Conservation (phyloP, 805 yeast genomes). For the Blastobotrys chiropterorum region DNA sequence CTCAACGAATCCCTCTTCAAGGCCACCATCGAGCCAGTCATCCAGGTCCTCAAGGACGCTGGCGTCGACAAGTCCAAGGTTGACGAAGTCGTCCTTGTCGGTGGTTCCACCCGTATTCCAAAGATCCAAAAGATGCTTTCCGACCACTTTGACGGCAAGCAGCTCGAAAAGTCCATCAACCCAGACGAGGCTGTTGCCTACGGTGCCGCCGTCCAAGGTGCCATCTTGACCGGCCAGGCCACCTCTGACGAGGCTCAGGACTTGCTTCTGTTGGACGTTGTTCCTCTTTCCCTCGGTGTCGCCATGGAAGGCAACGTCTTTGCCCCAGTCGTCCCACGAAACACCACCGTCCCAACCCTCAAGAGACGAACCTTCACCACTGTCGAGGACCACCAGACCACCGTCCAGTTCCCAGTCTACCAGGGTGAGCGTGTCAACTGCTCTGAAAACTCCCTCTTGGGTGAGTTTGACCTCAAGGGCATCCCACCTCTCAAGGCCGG, state of each 20-base stretch:
- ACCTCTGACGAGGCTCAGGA: slow-evolving; percentile 91
- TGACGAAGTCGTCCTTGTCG: slow-evolving; percentile 93
- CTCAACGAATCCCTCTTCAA: slow-evolving; percentile 89
- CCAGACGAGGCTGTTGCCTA: slow-evolving; percentile 99
- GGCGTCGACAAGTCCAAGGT: slow-evolving; percentile 76
- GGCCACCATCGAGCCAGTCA: slow-evolving; percentile 91
- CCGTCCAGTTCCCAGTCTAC: slow-evolving; percentile 97
- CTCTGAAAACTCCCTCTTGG: slow-evolving; percentile 93
- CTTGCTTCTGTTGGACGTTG: slow-evolving; percentile 91
- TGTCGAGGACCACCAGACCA: slow-evolving; percentile 97
- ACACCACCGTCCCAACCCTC: slow-evolving; percentile 98
- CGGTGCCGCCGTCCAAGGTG: slow-evolving; percentile 99
- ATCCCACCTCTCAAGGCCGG: slow-evolving; percentile 99
- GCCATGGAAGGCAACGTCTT: slow-evolving; percentile 99
- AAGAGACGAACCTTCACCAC: slow-evolving; percentile 99
- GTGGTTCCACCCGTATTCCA: slow-evolving; percentile 99
- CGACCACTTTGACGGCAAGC: slow-evolving; percentile 95
- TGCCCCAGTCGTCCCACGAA: slow-evolving; percentile 98
- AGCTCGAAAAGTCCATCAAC: slow-evolving; percentile 93
- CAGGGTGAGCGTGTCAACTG: slow-evolving; percentile 99
- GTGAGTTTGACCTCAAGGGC: slow-evolving; percentile 97
- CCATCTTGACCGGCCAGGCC: slow-evolving; percentile 90
- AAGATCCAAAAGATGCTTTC: slow-evolving; percentile 91
- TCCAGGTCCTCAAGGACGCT: slow-evolving; percentile 90
- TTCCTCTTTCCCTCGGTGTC: slow-evolving; percentile 98